Conservation (phyloP, 306 rosid species). For the Quercus cerris region DNA sequence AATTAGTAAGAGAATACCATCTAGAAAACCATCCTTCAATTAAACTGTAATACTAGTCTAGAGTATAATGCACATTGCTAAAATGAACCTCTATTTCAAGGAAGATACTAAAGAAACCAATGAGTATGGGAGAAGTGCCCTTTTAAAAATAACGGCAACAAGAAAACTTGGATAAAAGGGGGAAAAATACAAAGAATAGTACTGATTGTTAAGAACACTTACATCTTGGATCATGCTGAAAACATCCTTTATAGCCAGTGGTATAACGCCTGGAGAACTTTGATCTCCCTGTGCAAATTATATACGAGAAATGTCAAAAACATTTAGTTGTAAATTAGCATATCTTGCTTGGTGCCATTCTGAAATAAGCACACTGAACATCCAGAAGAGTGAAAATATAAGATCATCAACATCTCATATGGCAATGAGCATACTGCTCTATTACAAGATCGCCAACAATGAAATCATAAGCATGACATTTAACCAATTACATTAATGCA, state of each 20-base stretch:
- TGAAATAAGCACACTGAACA: not conserved
- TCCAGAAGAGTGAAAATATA: not conserved
- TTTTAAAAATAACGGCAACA: not conserved
- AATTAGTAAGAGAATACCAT: conserved; percentile 1
- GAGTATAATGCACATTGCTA: conserved; percentile 5
- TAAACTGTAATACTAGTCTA: conserved; percentile 2
- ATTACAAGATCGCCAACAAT: not conserved
- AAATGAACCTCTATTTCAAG: not conserved
- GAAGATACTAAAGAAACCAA: not conserved
- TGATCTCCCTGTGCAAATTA: conserved; percentile 84
- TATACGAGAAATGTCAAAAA: not conserved
- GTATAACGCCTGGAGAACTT: conserved; percentile 85
- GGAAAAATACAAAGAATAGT: not conserved
- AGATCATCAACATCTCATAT: not conserved
- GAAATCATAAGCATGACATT: not conserved
- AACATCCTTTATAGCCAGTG: conserved; percentile 97
- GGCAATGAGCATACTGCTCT: not conserved
- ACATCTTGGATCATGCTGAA: conserved; percentile 98
- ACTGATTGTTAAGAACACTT: conserved; percentile 33
- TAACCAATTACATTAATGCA: not conserved
- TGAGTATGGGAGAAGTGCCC: not conserved
- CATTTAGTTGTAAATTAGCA: not conserved
- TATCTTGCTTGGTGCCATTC: not conserved
- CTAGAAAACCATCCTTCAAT: not conserved
- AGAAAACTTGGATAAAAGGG: not conserved